Conservation (phyloP, 345 rosid genomes). For the Microcos paniculata region DNA sequence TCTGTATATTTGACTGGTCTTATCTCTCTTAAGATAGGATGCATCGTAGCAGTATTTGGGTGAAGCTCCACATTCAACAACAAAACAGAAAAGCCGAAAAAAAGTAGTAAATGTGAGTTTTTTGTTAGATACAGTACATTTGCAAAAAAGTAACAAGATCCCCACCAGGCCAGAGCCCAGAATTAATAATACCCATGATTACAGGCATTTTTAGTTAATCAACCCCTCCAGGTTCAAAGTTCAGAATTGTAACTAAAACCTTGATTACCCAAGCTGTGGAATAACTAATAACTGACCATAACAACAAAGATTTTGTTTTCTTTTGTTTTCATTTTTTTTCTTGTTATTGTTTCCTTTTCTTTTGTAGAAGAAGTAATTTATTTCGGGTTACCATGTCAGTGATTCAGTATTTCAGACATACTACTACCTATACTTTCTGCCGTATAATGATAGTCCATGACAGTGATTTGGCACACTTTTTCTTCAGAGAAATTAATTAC, state of each 20-base stretch:
- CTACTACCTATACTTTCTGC: not conserved
- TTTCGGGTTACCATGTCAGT: not conserved
- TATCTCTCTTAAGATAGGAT: not conserved
- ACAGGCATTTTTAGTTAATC: too few species aligned
- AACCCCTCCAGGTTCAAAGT: too few species aligned
- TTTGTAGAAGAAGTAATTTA: not conserved
- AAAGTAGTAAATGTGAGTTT: too few species aligned
- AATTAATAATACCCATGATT: too few species aligned
- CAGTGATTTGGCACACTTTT: constrained; percentile 2
- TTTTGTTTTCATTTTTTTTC: too few species aligned
- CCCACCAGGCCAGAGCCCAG: too few species aligned
- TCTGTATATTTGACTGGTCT: constrained; percentile 6
- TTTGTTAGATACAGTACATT: too few species aligned
- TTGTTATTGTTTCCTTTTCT: too few species aligned
- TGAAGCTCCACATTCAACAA: not conserved
- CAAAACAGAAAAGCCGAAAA: not conserved
- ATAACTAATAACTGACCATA: not conserved
- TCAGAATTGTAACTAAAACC: too few species aligned
- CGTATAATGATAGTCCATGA: not conserved
- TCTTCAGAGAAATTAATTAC: not conserved
- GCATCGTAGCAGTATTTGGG: not conserved
- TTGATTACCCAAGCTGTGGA: too few species aligned
- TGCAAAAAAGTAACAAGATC: too few species aligned
- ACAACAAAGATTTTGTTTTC: not conserved
- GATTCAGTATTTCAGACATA: not conserved